Evolutionary conservation across 371 early-diverging fungal genomes (phyloP).

Genomic region (Mortierella sp.): DNA sequence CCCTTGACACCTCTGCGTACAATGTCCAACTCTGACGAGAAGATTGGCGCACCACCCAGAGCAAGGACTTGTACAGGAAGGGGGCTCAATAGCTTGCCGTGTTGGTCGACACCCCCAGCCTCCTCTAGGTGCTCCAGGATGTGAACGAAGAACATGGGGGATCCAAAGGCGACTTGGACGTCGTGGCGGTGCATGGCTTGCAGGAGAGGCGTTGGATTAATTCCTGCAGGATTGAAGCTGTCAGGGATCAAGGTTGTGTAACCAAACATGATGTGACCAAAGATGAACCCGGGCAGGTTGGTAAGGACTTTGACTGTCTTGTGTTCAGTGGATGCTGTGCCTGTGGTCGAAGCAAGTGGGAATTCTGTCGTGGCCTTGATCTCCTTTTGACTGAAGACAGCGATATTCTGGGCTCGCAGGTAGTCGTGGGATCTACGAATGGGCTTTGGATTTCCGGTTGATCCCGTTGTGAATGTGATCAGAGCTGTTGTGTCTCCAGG

Average conservation of each 20-base stretch:
- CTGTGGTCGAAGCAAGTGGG: not conserved
- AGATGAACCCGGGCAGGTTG: conserved; percentile 51
- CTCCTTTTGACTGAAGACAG: conserved; percentile 47
- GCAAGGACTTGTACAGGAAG: conserved; percentile 47
- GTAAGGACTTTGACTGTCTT: conserved; percentile 44
- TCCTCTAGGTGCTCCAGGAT: conserved; percentile 43
- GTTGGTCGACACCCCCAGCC: conserved; percentile 38
- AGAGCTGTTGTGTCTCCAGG: conserved; percentile 43
- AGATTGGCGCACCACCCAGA: conserved; percentile 50
- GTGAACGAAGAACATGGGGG: conserved; percentile 47
- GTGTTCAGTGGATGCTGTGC: conserved; percentile 9
- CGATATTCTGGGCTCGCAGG: conserved; percentile 48
- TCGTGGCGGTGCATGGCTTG: conserved; percentile 51
- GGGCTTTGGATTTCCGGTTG: conserved; percentile 54
- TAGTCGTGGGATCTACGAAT: conserved; percentile 51
- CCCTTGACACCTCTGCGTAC: conserved; percentile 51
- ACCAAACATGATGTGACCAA: conserved; percentile 54
- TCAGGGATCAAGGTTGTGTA: conserved; percentile 53
- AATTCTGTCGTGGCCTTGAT: conserved; percentile 26
- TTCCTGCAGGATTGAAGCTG: conserved; percentile 51
- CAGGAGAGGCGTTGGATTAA: conserved; percentile 40
- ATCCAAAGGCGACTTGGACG: conserved; percentile 52
- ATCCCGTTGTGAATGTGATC: conserved; percentile 54
- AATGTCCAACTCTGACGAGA: conserved; percentile 51
- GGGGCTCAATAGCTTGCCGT: conserved; percentile 39